phyloP scores from a whole-genome alignment of 2,329 filamentous ascomycete species.

The Aureobasidium sp. region DNA sequence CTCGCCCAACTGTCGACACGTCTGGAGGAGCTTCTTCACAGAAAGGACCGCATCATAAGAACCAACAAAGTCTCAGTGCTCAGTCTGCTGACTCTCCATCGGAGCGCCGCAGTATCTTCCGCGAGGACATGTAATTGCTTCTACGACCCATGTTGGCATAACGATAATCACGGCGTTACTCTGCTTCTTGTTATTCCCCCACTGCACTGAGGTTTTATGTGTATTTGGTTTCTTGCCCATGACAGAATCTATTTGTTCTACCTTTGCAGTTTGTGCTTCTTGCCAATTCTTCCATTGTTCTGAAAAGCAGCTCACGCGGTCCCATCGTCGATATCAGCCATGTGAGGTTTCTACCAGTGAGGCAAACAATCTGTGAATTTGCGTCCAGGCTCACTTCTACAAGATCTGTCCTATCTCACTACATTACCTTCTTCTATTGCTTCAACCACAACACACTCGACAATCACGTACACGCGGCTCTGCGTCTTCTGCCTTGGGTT shows the following conservation, averaged over 20 bases:
- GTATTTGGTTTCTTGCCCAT: background rate
- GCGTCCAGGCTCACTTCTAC: too few species aligned
- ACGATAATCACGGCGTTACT: conserved; percentile 6
- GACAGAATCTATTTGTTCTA: background rate
- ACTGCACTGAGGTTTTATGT: background rate
- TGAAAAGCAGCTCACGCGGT: background rate
- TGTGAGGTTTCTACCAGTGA: background rate
- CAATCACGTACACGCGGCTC: too few species aligned
- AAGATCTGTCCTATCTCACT: too few species aligned
- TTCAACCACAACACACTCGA: too few species aligned
- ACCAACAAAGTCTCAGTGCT: conserved; percentile 36
- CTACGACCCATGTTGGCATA: conserved; percentile 1
- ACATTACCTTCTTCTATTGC: too few species aligned
- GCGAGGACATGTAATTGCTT: conserved; percentile 66
- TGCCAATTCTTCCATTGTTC: background rate
- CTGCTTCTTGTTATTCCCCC: background rate
- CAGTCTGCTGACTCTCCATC: conserved; percentile 63
- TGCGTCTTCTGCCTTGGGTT: too few species aligned
- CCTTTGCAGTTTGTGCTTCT: background rate
- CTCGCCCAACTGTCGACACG: conserved; percentile 68
- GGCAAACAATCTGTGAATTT: background rate
- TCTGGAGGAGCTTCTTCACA: conserved; percentile 37
- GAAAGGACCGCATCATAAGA: conserved; percentile 44
- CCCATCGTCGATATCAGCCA: background rate
- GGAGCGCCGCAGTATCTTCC: conserved; percentile 75